Evolutionary conservation across 129 eudicot species (phyloP).

Genomic region (carrot (Daucus carota)): DNA sequence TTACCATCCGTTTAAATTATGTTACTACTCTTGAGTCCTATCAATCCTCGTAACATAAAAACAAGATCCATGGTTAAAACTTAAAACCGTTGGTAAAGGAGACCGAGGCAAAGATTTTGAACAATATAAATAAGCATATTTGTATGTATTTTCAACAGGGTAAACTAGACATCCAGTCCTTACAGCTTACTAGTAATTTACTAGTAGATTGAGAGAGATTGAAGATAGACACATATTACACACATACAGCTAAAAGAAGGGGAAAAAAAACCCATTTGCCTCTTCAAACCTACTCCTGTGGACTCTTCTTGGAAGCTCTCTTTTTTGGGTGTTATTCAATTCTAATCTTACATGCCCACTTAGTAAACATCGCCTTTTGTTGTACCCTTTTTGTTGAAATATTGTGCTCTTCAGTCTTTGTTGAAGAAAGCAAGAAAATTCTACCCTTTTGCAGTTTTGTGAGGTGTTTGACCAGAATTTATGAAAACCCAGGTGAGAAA

Average conservation of each 20-base stretch:
- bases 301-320: constrained; percentile 24
- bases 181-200: background rate
- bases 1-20: too few species aligned
- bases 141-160: background rate
- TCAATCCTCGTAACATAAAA: too few species aligned
- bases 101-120: background rate
- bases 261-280: constrained; percentile 8
- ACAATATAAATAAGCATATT: background rate
- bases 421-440: background rate
- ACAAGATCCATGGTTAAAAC: too few species aligned
- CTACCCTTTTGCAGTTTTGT: background rate
- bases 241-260: background rate
- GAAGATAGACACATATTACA: background rate
- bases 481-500: constrained; percentile 28
- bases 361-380: background rate
- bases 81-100: too few species aligned
- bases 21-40: too few species aligned
- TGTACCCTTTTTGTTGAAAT: background rate
- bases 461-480: constrained; percentile 7
- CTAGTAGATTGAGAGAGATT: background rate
- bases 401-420: background rate
- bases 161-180: background rate
- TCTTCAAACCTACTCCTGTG: constrained; percentile 22
- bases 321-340: constrained; percentile 13
- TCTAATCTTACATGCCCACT: background rate